Evolutionary conservation across 192 early-diverging fungal genomes (phyloP), one percentile per base, ranked within the genome.

Genomic region (Oehlia diaphana): DNA sequence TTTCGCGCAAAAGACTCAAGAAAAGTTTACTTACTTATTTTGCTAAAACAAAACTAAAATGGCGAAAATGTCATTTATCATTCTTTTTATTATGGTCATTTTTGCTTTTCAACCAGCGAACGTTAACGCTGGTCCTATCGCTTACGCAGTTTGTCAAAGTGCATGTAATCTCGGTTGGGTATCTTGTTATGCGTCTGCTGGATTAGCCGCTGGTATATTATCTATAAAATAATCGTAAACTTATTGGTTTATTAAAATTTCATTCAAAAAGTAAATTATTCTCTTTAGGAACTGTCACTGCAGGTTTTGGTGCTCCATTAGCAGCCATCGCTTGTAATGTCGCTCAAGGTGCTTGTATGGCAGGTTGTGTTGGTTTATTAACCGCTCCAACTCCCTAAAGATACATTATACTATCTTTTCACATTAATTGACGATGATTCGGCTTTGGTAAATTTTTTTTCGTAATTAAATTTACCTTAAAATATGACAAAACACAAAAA

Each of bases 261-360:
- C 44, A 12, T 47, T 47, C 10, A 12, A 9, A 12, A 14, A 39
- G 9, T 49, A 42, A 42, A 42, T 72, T 1, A 8, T 9, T 5
- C 6, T 47, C 42, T 72, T 33, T 4, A 74, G 72, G 72, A 19
- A 74, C 72, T 9, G 53, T 74, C 4, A 58, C 72, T 5, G 72
- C 53, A 31, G 53, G 72, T 16, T 9, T 74, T 58, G 72, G 47
- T 23, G 16, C 72, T 33, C 72, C 72, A 10, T 4, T 53, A 0
- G 47, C 72, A 5, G 72, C 53, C 0, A 58, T 58, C 1, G 44
- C 23, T 10, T 74, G 53, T 58, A 74, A 74, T 49, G 26, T 74
- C 28, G 72, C 72, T 9, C 72, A 74, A 74, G 72, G 72, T 26
- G 21, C 23, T 12, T 74, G 72, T 74, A 74, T 74, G 53, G 72